These are phyloP conservation scores for Clitopilus passeckerianus DNA, from an alignment of 768 basidiomycete species.

Conservation along the genomic window DNA sequence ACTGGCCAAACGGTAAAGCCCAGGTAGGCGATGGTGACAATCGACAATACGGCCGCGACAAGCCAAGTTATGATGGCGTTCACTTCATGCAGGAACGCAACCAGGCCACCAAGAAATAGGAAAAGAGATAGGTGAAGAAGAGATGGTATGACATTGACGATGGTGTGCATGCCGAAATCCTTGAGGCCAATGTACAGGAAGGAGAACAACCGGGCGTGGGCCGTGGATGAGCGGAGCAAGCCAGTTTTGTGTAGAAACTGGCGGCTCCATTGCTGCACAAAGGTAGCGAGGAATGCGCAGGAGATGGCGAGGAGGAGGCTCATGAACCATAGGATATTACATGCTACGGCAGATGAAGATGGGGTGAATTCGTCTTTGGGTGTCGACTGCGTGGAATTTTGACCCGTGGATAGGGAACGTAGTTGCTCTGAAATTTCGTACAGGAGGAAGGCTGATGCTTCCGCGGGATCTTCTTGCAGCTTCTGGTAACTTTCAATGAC, in stretches of 20 bases:
- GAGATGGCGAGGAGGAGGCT: neutral
- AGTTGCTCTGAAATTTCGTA: neutral
- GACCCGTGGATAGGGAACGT: neutral
- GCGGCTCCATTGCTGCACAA: neutral
- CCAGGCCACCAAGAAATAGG: neutral
- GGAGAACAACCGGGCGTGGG: neutral
- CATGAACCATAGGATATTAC: neutral
- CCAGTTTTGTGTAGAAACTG: slow-evolving; percentile 19
- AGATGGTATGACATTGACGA: neutral
- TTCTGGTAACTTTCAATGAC: neutral
- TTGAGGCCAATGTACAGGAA: neutral
- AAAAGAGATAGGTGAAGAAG: neutral
- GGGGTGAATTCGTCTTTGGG: neutral
- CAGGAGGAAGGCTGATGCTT: neutral
- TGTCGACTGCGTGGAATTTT: neutral
- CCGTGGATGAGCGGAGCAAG: neutral
- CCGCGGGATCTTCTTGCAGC: neutral
- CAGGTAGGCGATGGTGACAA: slow-evolving; percentile 18
- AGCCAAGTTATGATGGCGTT: neutral
- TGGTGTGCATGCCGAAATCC: neutral
- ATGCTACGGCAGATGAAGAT: neutral
- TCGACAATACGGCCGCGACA: neutral
- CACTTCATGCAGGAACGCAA: neutral
- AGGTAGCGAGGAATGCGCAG: neutral
- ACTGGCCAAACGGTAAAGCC: slow-evolving; percentile 26